Conservation (phyloP, 305 asterid species). For the Fraxinus albicans region DNA sequence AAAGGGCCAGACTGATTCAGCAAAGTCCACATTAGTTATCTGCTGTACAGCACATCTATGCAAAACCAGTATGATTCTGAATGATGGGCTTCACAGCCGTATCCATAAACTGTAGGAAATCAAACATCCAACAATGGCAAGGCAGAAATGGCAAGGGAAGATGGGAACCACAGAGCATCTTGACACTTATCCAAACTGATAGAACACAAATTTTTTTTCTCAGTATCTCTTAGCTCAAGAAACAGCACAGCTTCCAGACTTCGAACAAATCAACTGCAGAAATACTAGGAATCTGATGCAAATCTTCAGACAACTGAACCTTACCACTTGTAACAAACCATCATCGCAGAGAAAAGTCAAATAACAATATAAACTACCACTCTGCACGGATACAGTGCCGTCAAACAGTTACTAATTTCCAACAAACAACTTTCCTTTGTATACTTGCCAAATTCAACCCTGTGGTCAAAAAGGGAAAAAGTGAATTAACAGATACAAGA, state of each 20-base stretch:
- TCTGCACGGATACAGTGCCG: conserved; percentile 30
- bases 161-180: conserved; percentile 47
- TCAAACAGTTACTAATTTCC: conserved; percentile 37
- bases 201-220: conserved; percentile 21
- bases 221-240: conserved; percentile 30
- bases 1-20: conserved; percentile 57
- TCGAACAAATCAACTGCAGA: conserved; percentile 17
- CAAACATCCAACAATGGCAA: conserved; percentile 33
- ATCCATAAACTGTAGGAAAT: conserved; percentile 38
- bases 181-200: conserved; percentile 34
- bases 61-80: conserved; percentile 37
- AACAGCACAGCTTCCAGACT: conserved; percentile 35
- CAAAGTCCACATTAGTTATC: conserved; percentile 56
- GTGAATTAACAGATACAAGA: conserved; percentile 1
- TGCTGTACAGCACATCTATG: conserved; percentile 32
- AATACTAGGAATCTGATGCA: conserved; percentile 29
- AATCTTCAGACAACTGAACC: conserved; percentile 37
- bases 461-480: conserved; percentile 20
- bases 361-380: conserved; percentile 28
- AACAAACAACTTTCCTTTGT: conserved; percentile 35
- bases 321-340: conserved; percentile 31
- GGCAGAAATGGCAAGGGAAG: conserved; percentile 27
- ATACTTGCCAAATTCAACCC: conserved; percentile 47
- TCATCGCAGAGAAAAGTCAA: conserved; percentile 28
- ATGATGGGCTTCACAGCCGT: conserved; percentile 61